A percentile compares a stretch with the other conserved stretches of the same genome.
Evolutionary conservation across 2,329 filamentous ascomycete genomes (phyloP).

Genomic region (Penicillium psychrosexuale): DNA sequence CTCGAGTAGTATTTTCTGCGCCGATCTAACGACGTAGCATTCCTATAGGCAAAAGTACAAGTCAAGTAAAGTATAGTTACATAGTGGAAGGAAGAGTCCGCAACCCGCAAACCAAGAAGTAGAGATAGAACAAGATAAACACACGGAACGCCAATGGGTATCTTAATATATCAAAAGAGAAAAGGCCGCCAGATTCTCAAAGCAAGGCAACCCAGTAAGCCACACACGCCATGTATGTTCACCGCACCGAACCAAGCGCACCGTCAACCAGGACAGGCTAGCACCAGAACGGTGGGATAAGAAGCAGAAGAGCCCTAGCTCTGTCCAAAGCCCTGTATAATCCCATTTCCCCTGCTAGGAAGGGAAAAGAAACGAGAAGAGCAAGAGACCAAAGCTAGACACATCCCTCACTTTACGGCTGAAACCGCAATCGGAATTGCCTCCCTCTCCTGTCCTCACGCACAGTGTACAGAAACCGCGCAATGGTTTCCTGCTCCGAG

Average conservation of each 20-base stretch:
- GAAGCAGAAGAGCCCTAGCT: neutral
- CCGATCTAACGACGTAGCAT: conserved; percentile 2
- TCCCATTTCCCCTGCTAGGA: no score
- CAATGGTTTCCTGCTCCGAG: conserved; percentile 48
- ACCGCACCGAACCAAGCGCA: neutral
- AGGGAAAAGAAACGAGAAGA: neutral
- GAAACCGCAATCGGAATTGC: conserved; percentile 43
- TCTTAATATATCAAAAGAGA: conserved; percentile 24
- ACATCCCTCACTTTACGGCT: conserved; percentile 29
- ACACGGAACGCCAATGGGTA: conserved; percentile 29
- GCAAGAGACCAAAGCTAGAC: neutral
- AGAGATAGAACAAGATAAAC: conserved; percentile 3
- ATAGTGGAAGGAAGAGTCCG: neutral
- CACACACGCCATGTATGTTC: neutral
- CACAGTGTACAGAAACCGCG: conserved; percentile 49
- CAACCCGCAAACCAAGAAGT: neutral
- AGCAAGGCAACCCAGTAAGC: neutral
- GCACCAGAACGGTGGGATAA: neutral
- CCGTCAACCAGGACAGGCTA: conserved; percentile 1
- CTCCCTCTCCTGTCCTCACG: conserved; percentile 44
- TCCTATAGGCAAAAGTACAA: neutral
- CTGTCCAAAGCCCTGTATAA: neutral
- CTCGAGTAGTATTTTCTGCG: conserved; percentile 1
- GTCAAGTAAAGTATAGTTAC: neutral
- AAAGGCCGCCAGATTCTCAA: neutral